These are phyloP conservation scores for Phoma herbarum DNA, from an alignment of 2,329 filamentous ascomycete species.

Conservation along the genomic window DNA sequence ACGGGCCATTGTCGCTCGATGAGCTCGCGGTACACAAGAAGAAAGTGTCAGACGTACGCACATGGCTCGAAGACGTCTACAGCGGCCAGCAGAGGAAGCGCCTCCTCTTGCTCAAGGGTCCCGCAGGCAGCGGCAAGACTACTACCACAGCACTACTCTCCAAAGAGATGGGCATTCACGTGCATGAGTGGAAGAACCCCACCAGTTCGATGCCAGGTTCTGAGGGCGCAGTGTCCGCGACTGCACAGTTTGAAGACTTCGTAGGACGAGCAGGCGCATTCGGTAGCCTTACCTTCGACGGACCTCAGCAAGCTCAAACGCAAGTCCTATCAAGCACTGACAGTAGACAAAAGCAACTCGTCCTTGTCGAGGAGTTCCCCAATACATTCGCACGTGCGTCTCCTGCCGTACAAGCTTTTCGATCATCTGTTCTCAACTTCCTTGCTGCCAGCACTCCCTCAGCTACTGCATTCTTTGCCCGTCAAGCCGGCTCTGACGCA, in stretches of 20 bases:
- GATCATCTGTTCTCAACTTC: constrained; percentile 77
- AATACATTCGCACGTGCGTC: constrained; percentile 59
- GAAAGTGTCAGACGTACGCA: constrained; percentile 85
- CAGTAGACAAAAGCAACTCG: constrained; percentile 50
- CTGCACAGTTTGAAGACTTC: constrained; percentile 91
- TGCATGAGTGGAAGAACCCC: constrained; percentile 93
- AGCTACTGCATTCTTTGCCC: constrained; percentile 55
- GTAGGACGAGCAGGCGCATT: constrained; percentile 83
- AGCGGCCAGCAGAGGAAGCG: constrained; percentile 69
- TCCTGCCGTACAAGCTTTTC: constrained; percentile 63
- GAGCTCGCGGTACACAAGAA: constrained; percentile 95
- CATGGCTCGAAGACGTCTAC: constrained; percentile 81
- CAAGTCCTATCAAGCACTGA: constrained; percentile 24
- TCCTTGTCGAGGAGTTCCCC: constrained; percentile 61
- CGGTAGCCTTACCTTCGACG: constrained; percentile 68
- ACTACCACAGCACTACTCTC: constrained; percentile 83
- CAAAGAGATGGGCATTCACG: constrained; percentile 75
- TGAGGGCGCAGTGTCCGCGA: constrained; percentile 73
- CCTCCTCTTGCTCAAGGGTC: constrained; percentile 84
- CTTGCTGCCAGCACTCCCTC: constrained; percentile 73
- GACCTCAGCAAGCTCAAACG: constrained; percentile 24
- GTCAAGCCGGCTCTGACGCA: constrained; percentile 32
- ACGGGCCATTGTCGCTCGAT: constrained; percentile 75
- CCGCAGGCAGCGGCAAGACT: constrained; percentile 92
- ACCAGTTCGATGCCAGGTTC: constrained; percentile 66